Evolutionary conservation across 2,329 filamentous ascomycete species (phyloP).

Genomic region (Cercospora zeina): DNA sequence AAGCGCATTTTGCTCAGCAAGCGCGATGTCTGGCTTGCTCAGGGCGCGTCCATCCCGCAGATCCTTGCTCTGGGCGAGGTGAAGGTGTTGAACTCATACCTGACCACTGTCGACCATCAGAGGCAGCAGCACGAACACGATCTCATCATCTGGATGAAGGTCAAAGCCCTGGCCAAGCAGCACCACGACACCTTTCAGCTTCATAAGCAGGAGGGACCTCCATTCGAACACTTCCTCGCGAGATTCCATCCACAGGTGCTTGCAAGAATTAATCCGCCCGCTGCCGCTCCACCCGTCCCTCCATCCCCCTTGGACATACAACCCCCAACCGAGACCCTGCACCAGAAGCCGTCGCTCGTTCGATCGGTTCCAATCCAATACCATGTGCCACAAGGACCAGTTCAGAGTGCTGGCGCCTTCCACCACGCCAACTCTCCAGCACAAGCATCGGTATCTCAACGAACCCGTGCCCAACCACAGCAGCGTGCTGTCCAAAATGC

Average conservation of each 20-base stretch:
- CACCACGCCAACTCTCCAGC: background rate
- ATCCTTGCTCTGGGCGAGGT: background rate
- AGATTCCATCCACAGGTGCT: constrained; percentile 3
- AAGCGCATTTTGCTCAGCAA: constrained; percentile 3
- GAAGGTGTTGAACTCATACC: background rate
- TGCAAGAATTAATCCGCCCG: background rate
- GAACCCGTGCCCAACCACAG: background rate
- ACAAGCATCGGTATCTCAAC: background rate
- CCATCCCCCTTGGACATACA: background rate
- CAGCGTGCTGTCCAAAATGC: constrained; percentile 6
- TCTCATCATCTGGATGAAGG: background rate
- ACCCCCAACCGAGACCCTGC: background rate
- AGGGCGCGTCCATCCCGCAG: background rate
- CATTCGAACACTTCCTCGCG: constrained; percentile 5
- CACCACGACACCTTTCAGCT: background rate
- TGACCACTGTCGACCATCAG: background rate
- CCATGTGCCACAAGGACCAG: background rate
- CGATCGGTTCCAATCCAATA: background rate
- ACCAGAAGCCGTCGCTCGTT: background rate
- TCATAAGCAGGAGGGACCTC: background rate
- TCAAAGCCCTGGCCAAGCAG: constrained; percentile 9
- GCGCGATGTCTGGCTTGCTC: constrained; percentile 6
- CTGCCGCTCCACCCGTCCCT: background rate
- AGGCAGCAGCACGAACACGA: background rate
- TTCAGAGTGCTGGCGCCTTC: background rate